These are phyloP conservation scores for Hypoxylon lienhwacheense DNA, from an alignment of 495 filamentous ascomycete species.

Conservation along the genomic window DNA sequence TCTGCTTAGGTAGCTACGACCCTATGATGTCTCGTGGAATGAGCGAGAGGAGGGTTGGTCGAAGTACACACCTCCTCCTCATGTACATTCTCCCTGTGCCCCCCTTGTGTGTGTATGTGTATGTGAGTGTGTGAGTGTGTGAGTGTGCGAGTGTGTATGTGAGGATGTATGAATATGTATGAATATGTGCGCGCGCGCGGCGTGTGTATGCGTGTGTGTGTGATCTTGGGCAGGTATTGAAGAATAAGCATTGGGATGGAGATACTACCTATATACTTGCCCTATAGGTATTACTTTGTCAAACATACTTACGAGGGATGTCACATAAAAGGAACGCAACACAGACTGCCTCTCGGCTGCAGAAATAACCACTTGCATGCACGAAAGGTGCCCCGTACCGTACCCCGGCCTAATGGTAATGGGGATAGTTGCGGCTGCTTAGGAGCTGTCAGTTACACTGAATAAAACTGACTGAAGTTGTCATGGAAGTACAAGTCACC, in stretches of 20 bases:
- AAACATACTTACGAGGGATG: slow-evolving; percentile 17
- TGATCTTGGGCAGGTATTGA: slow-evolving; percentile 4
- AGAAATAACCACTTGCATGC: slow-evolving; percentile 15
- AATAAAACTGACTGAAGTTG: slow-evolving; percentile 14
- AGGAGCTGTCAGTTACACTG: slow-evolving; percentile 20
- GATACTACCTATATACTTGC: slow-evolving; percentile 36
- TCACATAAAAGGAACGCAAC: slow-evolving; percentile 17
- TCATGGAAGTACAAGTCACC: slow-evolving; percentile 27
- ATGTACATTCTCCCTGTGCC: no score
- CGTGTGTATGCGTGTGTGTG: no score
- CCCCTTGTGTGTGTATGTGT: no score
- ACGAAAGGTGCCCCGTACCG: slow-evolving; percentile 10
- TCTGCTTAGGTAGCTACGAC: slow-evolving; percentile 30
- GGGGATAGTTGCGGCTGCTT: slow-evolving; percentile 18
- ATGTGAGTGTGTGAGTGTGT: no score
- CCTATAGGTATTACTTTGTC: slow-evolving; percentile 32
- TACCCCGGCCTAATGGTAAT: slow-evolving; percentile 29
- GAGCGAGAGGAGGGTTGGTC: slow-evolving; percentile 19
- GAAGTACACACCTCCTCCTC: slow-evolving; percentile 17
- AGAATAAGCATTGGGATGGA: slow-evolving; percentile 27
- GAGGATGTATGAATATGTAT: no score
- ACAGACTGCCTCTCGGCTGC: slow-evolving; percentile 23
- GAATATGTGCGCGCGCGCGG: no score
- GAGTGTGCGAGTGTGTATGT: no score
- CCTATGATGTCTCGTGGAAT: slow-evolving; percentile 19